phyloP scores from a whole-genome alignment of 768 basidiomycete species.

The Terana coerulea region DNA sequence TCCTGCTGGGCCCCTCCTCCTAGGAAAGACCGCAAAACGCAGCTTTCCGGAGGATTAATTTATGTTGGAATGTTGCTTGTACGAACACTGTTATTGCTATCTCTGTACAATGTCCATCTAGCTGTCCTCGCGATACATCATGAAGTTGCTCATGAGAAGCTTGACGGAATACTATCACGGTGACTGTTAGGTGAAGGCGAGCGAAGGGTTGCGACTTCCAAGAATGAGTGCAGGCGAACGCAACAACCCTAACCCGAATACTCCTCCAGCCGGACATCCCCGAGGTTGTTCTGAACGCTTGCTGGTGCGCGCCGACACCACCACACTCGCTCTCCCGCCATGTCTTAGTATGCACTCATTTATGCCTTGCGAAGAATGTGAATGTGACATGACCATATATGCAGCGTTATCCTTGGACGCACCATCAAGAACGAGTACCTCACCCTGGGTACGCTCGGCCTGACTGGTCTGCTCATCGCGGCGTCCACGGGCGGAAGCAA shows the following conservation, averaged over 20 bases:
- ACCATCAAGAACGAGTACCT: slow-evolving; percentile 81
- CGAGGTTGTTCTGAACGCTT: slow-evolving; percentile 1
- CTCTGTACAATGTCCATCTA: too few species aligned
- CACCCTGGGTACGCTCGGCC: slow-evolving; percentile 60
- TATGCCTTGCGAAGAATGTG: background rate
- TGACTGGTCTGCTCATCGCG: slow-evolving; percentile 50
- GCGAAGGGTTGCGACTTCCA: too few species aligned
- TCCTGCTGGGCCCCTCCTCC: too few species aligned
- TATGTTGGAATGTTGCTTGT: too few species aligned
- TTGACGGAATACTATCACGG: too few species aligned
- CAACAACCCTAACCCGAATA: slow-evolving; percentile 2
- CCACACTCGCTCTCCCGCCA: slow-evolving; percentile 25
- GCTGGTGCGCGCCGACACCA: background rate
- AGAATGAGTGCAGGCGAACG: too few species aligned
- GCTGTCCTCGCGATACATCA: too few species aligned
- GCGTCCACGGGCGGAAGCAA: slow-evolving; percentile 55
- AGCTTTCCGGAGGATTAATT: too few species aligned
- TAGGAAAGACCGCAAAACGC: too few species aligned
- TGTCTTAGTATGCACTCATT: slow-evolving; percentile 40
- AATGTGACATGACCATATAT: background rate
- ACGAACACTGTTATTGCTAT: too few species aligned
- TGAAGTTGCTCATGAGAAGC: too few species aligned
- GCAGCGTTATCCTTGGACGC: slow-evolving; percentile 74
- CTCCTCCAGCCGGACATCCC: slow-evolving; percentile 5
- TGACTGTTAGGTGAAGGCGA: too few species aligned